Conservation (phyloP, 805 yeast species). For the Lipomyces starkeyi region DNA sequence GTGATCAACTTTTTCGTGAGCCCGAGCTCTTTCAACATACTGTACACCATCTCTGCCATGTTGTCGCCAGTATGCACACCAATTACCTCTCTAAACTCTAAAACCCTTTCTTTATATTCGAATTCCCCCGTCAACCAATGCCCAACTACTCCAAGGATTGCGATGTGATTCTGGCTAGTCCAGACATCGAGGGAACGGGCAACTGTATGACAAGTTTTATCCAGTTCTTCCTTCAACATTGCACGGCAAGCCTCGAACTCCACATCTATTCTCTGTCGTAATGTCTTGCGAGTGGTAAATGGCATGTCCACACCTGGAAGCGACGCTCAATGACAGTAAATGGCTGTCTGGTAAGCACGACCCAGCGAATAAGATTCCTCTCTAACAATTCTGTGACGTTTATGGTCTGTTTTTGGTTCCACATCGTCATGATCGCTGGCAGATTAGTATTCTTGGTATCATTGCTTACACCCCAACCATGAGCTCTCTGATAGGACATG, state of each 20-base stretch:
- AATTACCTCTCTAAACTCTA: background rate
- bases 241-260: slow-evolving; percentile 3
- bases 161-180: slow-evolving; percentile 4
- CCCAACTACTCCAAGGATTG: slow-evolving; percentile 1
- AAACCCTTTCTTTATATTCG: background rate
- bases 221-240: background rate
- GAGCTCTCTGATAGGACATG: background rate
- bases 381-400: background rate
- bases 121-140: slow-evolving; percentile 4
- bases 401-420: background rate
- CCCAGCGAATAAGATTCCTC: slow-evolving; percentile 1
- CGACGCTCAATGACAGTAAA: slow-evolving; percentile 1
- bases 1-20: slow-evolving; percentile 7
- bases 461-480: background rate
- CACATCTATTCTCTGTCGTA: background rate
- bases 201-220: slow-evolving; percentile 1
- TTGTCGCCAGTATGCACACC: slow-evolving; percentile 2
- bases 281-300: slow-evolving; percentile 2
- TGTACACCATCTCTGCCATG: background rate
- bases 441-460: background rate
- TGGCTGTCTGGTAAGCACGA: background rate
- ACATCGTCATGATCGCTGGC: background rate
- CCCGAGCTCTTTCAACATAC: background rate
- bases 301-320: slow-evolving; percentile 6
- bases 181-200: slow-evolving; percentile 5